A percentile compares a stretch with the other conserved stretches of the same genome.
phyloP scores from a whole-genome alignment of 2,329 filamentous ascomycete species.

The Talaromyces marneffei region DNA sequence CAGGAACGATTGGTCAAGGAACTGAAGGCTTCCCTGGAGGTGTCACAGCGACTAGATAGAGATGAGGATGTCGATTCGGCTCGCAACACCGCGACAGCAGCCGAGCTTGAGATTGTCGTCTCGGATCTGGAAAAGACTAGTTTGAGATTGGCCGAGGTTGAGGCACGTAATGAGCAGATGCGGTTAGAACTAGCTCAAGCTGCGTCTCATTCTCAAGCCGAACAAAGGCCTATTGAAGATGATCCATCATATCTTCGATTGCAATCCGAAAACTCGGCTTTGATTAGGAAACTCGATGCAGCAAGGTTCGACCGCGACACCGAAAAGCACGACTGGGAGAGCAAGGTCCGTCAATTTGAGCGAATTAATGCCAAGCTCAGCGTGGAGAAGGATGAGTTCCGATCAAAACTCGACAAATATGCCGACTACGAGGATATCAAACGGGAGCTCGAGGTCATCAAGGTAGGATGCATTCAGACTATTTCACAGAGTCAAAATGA shows the following conservation, averaged over 20 bases:
- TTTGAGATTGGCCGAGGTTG: slow-evolving; percentile 77
- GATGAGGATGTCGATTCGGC: slow-evolving; percentile 59
- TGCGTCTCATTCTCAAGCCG: slow-evolving; percentile 61
- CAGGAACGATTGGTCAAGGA: slow-evolving; percentile 90
- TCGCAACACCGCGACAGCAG: slow-evolving; percentile 66
- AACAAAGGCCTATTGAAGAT: slow-evolving; percentile 68
- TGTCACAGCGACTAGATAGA: slow-evolving; percentile 79
- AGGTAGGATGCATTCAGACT: slow-evolving; percentile 41
- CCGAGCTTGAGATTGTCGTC: slow-evolving; percentile 88
- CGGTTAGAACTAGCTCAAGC: slow-evolving; percentile 84
- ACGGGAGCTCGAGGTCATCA: slow-evolving; percentile 90
- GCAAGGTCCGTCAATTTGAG: slow-evolving; percentile 70
- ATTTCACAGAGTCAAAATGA: background rate
- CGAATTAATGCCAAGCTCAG: slow-evolving; percentile 68
- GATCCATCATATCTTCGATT: slow-evolving; percentile 84
- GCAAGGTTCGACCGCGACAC: slow-evolving; percentile 76
- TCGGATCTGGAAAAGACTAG: slow-evolving; percentile 89
- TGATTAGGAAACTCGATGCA: slow-evolving; percentile 82
- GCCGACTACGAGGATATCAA: slow-evolving; percentile 94
- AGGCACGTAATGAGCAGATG: slow-evolving; percentile 90
- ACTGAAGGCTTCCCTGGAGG: slow-evolving; percentile 94
- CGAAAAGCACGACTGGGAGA: slow-evolving; percentile 69
- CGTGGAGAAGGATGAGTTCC: slow-evolving; percentile 74
- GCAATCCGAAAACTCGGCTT: slow-evolving; percentile 85
- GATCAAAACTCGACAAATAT: slow-evolving; percentile 78